A percentile compares a stretch with the other conserved stretches of the same genome.
Conservation (phyloP, 208 protist genomes). For the Entamoeba histolytica region DNA sequence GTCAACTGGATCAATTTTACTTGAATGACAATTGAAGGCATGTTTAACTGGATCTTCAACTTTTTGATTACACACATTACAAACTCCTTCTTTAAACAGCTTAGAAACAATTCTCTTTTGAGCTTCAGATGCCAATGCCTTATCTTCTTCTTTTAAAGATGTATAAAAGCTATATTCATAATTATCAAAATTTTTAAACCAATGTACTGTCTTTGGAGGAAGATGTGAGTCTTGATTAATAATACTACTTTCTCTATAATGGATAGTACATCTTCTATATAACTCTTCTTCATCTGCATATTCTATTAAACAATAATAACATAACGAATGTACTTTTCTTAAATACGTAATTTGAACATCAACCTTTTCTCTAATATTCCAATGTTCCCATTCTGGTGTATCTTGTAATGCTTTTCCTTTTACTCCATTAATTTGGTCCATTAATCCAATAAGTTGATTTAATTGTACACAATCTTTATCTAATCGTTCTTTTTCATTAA, state of each 20-base stretch:
- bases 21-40: background rate
- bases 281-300: background rate
- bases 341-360: background rate
- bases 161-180: background rate
- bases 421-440: background rate
- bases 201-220: background rate
- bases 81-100: background rate
- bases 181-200: background rate
- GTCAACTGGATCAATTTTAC: background rate
- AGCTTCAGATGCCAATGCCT: background rate
- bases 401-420: background rate
- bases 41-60: background rate
- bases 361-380: background rate
- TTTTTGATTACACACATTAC: background rate
- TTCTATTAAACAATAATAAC: background rate
- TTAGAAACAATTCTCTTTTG: background rate
- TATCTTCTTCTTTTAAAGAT: background rate
- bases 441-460: background rate
- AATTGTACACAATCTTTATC: background rate
- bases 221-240: background rate
- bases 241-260: background rate
- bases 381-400: background rate
- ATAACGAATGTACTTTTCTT: background rate
- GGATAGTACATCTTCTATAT: background rate
- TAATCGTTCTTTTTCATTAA: background rate